Evolutionary conservation across 495 filamentous ascomycete species (phyloP).

Genomic region (Penicillium dipodomyicola): DNA sequence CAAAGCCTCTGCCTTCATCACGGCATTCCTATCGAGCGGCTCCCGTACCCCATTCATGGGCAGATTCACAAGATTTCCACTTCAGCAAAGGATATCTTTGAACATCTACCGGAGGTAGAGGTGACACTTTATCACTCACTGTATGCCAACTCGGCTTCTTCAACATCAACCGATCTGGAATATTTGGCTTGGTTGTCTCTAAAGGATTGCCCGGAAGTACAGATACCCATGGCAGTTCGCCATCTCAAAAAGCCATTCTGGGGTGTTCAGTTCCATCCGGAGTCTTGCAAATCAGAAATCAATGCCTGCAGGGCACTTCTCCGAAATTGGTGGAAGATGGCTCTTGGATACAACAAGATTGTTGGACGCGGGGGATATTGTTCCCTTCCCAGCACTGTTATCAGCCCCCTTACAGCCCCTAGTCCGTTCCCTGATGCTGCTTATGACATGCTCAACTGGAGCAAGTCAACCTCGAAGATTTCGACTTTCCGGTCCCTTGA

Average conservation of each 20-base stretch:
- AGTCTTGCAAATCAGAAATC: slow-evolving; percentile 80
- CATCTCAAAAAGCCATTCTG: slow-evolving; percentile 76
- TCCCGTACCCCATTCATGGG: slow-evolving; percentile 74
- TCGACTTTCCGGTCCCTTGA: slow-evolving; percentile 32
- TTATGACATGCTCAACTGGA: slow-evolving; percentile 40
- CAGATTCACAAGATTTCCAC: slow-evolving; percentile 66
- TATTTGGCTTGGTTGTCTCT: slow-evolving; percentile 41
- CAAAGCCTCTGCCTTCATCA: slow-evolving; percentile 72
- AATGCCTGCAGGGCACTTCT: slow-evolving; percentile 64
- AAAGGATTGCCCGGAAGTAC: slow-evolving; percentile 15
- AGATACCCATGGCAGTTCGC: slow-evolving; percentile 73
- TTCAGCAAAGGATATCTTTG: slow-evolving; percentile 49
- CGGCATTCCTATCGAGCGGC: slow-evolving; percentile 60
- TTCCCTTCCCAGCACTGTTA: slow-evolving; percentile 25
- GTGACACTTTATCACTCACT: slow-evolving; percentile 90
- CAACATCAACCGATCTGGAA: slow-evolving; percentile 23
- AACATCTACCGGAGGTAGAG: slow-evolving; percentile 52
- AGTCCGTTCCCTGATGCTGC: slow-evolving; percentile 30
- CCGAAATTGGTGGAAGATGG: slow-evolving; percentile 68
- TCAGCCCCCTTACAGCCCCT: slow-evolving; percentile 23
- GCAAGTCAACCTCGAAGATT: slow-evolving; percentile 28
- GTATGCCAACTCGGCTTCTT: slow-evolving; percentile 53
- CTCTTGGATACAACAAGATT: slow-evolving; percentile 39
- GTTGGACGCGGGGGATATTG: slow-evolving; percentile 32
- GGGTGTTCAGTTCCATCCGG: slow-evolving; percentile 92